Base-by-base conservation (phyloP, 1,284 basidiomycete species). In the Irpex sp. region DNA sequence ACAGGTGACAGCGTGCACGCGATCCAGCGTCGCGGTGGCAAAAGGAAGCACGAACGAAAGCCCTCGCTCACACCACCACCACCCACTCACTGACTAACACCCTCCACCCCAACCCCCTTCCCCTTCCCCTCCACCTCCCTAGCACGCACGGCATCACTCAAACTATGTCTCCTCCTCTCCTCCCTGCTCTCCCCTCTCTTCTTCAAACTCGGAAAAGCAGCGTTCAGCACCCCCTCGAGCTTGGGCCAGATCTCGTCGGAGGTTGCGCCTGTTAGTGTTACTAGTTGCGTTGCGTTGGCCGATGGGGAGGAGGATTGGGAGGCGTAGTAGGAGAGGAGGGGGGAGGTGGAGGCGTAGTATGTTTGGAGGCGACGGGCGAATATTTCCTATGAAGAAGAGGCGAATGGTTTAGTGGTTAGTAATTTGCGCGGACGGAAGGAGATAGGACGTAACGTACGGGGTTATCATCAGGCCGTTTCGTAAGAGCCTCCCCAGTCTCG, bases 191-290 rank as follows among this genome's bases (percentile, higher is more conserved):
- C 78, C n/a, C 71, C 68, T n/a, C 83, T 80, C 71, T 86, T 82
- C 61, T 78, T 81, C 61, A 92, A 70, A 5, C 71, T 68, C 2
- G 90, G 87, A 69, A 89, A 90, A 5, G 79, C 73, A n/a, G 78
- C 75, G 55, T 78, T 76, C 15, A 95, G 77, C 19, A 85, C 76
- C 37, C 75, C 75, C 63, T 93, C 89, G 4, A 96, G 81, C 68
- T 88, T 80, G 1, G 93, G 93, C 93, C 93, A 96, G 68, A 98
- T 97, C 77, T 97, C 93, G 74, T 98, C 93, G 21, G 92, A 95
- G 15, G 93, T 93, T 66, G 83, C 79, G 4, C 96, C 96, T 31
- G 82, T 79, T n/a, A 98, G 76, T 9, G 88, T 88, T 65, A 89
- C 85, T n/a, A 95, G 79, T 62, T 81, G 81, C 47, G 78, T 66